Evolutionary conservation across 225 moss, liverwort and hornwort species (phyloP).

Genomic region (Physcomitrium patens): DNA sequence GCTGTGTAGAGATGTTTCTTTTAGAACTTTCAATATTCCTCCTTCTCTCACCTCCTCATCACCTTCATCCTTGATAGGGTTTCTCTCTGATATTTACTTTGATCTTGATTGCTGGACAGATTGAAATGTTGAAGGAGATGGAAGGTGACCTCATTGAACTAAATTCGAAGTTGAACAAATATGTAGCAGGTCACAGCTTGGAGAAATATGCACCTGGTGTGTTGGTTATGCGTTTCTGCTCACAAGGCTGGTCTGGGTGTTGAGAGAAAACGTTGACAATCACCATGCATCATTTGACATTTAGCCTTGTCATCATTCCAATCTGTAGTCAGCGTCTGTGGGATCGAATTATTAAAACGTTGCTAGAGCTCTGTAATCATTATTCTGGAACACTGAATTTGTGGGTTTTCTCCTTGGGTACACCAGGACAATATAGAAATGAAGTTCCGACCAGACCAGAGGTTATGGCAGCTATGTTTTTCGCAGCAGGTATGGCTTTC

Average conservation of each 20-base stretch:
- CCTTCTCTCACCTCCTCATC: neutral
- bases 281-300: neutral
- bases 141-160: conserved; percentile 77
- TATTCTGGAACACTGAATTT: conserved; percentile 16
- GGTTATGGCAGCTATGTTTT: conserved; percentile 73
- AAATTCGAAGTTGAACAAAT: conserved; percentile 60
- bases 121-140: conserved; percentile 62
- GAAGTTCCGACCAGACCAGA: conserved; percentile 53
- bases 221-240: conserved; percentile 39
- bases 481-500: conserved; percentile 79
- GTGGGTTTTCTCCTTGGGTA: conserved; percentile 26
- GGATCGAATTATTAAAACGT: conserved; percentile 15
- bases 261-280: conserved; percentile 21
- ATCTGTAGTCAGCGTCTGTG: neutral
- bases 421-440: conserved; percentile 35
- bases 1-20: neutral
- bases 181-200: conserved; percentile 54
- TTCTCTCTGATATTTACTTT: conserved; percentile 8
- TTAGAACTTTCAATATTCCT: neutral
- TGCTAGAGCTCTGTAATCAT: neutral
- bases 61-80: conserved; percentile 3
- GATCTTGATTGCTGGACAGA: conserved; percentile 48
- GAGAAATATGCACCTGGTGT: conserved; percentile 56
- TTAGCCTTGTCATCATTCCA: conserved; percentile 13
- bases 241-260: conserved; percentile 28